phyloP scores from a whole-genome alignment of 2,329 filamentous ascomycete genomes.

The Aspergillus costaricaensis region DNA sequence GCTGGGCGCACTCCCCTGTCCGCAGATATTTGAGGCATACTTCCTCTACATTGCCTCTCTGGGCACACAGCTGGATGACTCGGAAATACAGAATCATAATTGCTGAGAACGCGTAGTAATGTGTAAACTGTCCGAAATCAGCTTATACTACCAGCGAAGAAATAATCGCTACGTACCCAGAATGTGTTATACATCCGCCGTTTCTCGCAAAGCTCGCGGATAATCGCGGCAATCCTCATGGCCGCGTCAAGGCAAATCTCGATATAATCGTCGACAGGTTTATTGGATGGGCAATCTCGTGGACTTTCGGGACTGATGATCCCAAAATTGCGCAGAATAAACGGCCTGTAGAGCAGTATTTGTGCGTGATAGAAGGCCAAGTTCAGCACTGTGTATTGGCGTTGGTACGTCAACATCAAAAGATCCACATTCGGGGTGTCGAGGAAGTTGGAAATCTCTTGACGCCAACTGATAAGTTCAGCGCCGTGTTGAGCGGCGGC shows the following conservation, averaged over 20 bases:
- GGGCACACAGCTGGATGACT: constrained; percentile 41
- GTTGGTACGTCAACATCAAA: constrained; percentile 51
- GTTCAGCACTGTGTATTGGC: constrained; percentile 41
- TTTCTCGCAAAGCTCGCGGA: constrained; percentile 42
- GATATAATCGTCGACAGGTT: constrained; percentile 24
- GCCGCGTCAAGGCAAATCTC: constrained; percentile 44
- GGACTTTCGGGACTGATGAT: constrained; percentile 12
- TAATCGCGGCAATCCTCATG: constrained; percentile 40
- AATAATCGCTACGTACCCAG: constrained; percentile 40
- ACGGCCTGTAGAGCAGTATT: constrained; percentile 38
- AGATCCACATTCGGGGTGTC: constrained; percentile 35
- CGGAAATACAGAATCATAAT: constrained; percentile 51
- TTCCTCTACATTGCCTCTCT: constrained; percentile 27
- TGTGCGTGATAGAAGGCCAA: constrained; percentile 39
- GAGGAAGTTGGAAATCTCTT: constrained; percentile 41
- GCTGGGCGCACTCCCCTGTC: constrained; percentile 45
- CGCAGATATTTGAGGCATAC: constrained; percentile 29
- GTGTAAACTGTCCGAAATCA: constrained; percentile 24
- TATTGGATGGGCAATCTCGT: constrained; percentile 19
- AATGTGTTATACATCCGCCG: constrained; percentile 45
- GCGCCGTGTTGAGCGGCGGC: constrained; percentile 46
- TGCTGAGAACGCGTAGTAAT: constrained; percentile 51
- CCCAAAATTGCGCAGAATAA: constrained; percentile 31
- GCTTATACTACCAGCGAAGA: constrained; percentile 19
- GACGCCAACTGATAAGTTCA: constrained; percentile 50